Base-by-base conservation (phyloP, 2,329 filamentous ascomycete species). In the Tolypocladium inflatum region DNA sequence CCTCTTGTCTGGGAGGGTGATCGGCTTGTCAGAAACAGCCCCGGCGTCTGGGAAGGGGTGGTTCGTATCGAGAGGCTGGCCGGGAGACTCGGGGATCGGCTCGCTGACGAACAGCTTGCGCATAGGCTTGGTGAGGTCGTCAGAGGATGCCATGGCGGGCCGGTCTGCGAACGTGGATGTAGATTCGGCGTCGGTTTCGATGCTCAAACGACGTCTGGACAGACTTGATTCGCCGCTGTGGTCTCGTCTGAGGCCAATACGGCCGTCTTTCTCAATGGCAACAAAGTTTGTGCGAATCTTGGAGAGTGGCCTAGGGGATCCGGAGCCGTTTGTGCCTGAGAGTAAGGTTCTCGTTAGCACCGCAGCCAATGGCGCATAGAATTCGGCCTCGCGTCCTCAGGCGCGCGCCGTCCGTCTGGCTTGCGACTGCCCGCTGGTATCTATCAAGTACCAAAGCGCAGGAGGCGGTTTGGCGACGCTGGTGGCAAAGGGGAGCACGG, bases 201-300 rank as follows among this genome's bases (percentile, higher is more conserved):
- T 68, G 63, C 72, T 75, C 62, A 72, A 62, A 55, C 69, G 64
- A 57, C 73, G 67, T 61, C 69, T 67, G 11, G 73, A 75, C 38
- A 70, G 59, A 58, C 69, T 74, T n/a, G 72, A 70, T 61, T 74
- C 71, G 63, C 68, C 67, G 62, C 73, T 74, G 38, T 65, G 64
- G 39, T 74, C 70, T 66, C 72, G 65, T 65, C 74, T 76, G 37
- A 85, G 70, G 52, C 82, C 82, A 63, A 84, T 74, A 51, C 79
- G 75, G 57, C 82, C 82, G 71, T 84, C 80, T 61, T 84, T 84
- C 68, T 91, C 87, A 52, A 92, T 81, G 21, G 87, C 83, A 56
- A 92, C 81, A 69, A 92, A 92, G 69, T 78, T 89, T 42, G 88
- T 88, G 63, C 88, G 82, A 50, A 91, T 85, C 72, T 88, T 90